Evolutionary conservation across 371 early-diverging fungal species (phyloP), one percentile per base, ranked within the genome.

Genomic region (Saksenaea oblongispora): DNA sequence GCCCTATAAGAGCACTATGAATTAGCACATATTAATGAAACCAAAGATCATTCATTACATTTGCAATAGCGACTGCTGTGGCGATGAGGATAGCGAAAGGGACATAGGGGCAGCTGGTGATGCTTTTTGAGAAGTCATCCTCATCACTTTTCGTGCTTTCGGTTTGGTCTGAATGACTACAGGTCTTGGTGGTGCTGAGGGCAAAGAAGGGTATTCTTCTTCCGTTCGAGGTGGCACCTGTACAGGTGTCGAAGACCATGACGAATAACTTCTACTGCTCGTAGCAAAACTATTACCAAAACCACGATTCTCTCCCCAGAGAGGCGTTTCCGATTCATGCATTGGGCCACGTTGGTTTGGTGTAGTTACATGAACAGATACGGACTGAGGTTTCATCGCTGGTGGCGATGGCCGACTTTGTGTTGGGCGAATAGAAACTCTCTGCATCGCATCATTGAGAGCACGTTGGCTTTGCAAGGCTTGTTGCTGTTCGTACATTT

Each of bases 221-320:
- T 42, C 54, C n/a, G 64, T 61, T 22, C 28, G 22, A 10, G 57
- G 37, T 24, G 54, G 34, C n/a, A 56, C 17, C 18, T 61, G 54
- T 39, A 42, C 60, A 1, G 55, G 15, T 15, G 54, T 11, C 7
- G 62, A 17, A 36, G 64, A 42, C 11, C 34, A 34, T 35, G 61
- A 58, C 18, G 61, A 31, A 56, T 34, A 34, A 22, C 41, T 18
- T 56, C 5, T 11, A 15, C n/a, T 3, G 14, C 13, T 0, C 26
- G 24, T 28, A 15, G 70, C 62, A 28, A 56, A 64, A 15, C 64
- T 71, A 37, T 71, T 64, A 14, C 65, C 64, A 57, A 64, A 75
- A 1, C 24, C 54, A n/a, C 71, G 68, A 36, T 74, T 72, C 56
- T 75, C 78, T n/a, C 78, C 78, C 75, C 75, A 78, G 5, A 75